A percentile compares a stretch with the other conserved stretches of the same genome.
phyloP scores from a whole-genome alignment of 2,329 filamentous ascomycete species.

The Lasiodiplodia citricola region DNA sequence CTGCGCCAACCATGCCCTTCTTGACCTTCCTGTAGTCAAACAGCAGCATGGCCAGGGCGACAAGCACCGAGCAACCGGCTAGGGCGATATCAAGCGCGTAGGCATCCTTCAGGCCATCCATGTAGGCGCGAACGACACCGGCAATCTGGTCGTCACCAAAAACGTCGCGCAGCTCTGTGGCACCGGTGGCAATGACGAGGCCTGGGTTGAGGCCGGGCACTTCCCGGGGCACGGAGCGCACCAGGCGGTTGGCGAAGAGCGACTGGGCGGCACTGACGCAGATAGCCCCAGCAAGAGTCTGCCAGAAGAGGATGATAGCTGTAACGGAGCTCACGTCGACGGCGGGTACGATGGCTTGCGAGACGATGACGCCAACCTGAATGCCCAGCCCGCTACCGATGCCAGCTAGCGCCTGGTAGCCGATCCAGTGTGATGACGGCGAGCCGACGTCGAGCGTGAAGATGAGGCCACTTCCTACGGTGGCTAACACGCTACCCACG shows the following conservation, averaged over 20 bases:
- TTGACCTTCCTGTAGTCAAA: constrained; percentile 20
- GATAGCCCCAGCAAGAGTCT: constrained; percentile 51
- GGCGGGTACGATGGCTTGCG: constrained; percentile 43
- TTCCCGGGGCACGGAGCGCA: constrained; percentile 39
- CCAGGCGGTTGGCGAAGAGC: constrained; percentile 49
- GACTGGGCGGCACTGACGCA: constrained; percentile 50
- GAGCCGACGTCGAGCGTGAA: constrained; percentile 48
- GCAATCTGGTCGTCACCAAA: constrained; percentile 37
- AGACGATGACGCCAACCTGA: constrained; percentile 49
- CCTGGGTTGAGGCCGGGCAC: constrained; percentile 44
- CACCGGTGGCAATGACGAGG: constrained; percentile 49
- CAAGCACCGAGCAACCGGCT: constrained; percentile 19
- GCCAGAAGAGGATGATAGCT: constrained; percentile 50
- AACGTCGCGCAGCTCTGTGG: constrained; percentile 47
- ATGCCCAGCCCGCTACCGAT: constrained; percentile 49
- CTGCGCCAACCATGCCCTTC: constrained; percentile 15
- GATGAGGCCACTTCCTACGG: constrained; percentile 49
- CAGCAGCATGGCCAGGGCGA: constrained; percentile 3
- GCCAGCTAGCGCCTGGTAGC: constrained; percentile 54
- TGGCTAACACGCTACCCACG: constrained; percentile 36
- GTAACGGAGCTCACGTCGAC: constrained; percentile 48
- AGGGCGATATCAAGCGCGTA: constrained; percentile 27
- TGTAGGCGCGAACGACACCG: constrained; percentile 33
- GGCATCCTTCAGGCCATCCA: constrained; percentile 34
- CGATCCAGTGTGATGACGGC: constrained; percentile 50